These are phyloP conservation scores for Cladosporium sphaerospermum DNA, from an alignment of 2,329 filamentous ascomycete species.

Conservation along the genomic window DNA sequence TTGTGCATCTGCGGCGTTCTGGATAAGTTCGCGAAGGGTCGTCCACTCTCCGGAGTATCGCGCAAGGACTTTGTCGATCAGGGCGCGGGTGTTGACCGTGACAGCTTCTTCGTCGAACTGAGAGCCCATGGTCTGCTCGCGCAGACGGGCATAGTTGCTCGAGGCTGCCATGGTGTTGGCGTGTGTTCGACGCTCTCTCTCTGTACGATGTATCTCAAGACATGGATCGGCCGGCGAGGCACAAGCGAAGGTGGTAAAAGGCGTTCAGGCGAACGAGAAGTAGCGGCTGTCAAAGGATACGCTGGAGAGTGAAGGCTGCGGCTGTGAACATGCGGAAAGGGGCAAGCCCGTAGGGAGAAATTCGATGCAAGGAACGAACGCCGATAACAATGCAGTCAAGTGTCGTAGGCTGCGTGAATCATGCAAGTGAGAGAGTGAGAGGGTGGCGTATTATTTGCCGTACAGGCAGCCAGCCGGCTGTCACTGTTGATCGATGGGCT, in stretches of 20 bases:
- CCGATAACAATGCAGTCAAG: neutral
- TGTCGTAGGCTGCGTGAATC: neutral
- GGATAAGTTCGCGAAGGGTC: constrained; percentile 82
- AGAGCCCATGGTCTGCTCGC: constrained; percentile 78
- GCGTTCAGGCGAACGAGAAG: neutral
- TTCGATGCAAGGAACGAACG: neutral
- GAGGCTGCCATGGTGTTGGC: constrained; percentile 20
- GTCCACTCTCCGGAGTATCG: constrained; percentile 94
- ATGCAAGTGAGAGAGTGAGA: too few relatives aligned
- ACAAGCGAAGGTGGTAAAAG: too few relatives aligned
- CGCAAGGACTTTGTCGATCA: constrained; percentile 96
- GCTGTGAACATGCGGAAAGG: neutral
- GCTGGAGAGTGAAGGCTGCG: neutral
- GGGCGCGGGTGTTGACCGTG: constrained; percentile 89
- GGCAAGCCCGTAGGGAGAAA: neutral
- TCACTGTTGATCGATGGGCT: too few relatives aligned
- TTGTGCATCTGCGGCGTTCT: constrained; percentile 96
- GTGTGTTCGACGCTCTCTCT: neutral
- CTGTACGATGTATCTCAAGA: neutral
- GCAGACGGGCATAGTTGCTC: constrained; percentile 44
- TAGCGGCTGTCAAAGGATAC: constrained; percentile 9
- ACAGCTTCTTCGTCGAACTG: constrained; percentile 93
- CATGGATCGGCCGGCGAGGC: neutral
- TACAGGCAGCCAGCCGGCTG: too few relatives aligned
- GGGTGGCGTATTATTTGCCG: too few relatives aligned